Percentiles rank a stretch among this genome's conserved stretches.
Conservation (phyloP, 768 basidiomycete species). For the Calocybe indica region DNA sequence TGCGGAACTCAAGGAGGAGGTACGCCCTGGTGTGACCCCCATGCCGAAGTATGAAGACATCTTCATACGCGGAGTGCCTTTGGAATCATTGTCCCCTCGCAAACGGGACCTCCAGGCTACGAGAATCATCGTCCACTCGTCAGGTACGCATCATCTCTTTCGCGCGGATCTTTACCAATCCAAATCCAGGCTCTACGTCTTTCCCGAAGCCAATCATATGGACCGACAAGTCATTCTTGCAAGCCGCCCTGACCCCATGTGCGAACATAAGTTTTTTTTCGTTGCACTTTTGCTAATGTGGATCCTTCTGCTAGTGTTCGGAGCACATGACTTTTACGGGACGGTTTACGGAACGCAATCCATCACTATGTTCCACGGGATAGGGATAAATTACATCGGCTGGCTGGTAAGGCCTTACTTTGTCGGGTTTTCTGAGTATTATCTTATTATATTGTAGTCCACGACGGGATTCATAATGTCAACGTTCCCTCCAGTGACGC, state of each 20-base stretch:
- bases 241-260: constrained; percentile 14
- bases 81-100: constrained; percentile 5
- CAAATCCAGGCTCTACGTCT: constrained; percentile 15
- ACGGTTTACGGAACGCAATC: constrained; percentile 1
- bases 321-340: constrained; percentile 1
- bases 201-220: constrained; percentile 18
- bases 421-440: neutral
- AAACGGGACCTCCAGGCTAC: neutral
- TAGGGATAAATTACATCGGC: constrained; percentile 2
- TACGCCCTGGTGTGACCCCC: neutral
- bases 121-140: constrained; percentile 16
- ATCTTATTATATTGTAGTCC: neutral
- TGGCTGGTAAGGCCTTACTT: neutral
- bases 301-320: constrained; percentile 1
- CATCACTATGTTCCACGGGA: constrained; percentile 5
- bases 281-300: neutral
- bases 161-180: neutral
- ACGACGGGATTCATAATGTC: constrained; percentile 4
- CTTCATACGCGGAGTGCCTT: constrained; percentile 1
- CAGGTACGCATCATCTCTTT: constrained; percentile 10
- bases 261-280: neutral
- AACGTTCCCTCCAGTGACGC: constrained; percentile 7
- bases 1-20: neutral
- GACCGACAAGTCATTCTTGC: constrained; percentile 8
- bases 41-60: constrained; percentile 11